Percentiles rank a stretch among this genome's conserved stretches.
Evolutionary conservation across 495 filamentous ascomycete genomes (phyloP).

Genomic region (Daldinia bambusicola): DNA sequence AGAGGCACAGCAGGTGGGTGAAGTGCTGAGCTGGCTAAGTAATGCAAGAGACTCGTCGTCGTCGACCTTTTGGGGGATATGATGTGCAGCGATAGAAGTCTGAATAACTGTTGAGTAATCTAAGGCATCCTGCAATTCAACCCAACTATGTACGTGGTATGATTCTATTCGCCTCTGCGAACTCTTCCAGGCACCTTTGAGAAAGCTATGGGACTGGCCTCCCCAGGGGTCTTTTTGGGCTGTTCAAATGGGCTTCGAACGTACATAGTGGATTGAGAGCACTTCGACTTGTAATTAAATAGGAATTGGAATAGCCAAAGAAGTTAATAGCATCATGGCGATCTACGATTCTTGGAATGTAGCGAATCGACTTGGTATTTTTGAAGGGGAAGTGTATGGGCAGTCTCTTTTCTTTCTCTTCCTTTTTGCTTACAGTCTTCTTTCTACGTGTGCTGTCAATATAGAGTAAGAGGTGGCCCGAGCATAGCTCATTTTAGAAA

Average conservation of each 20-base stretch:
- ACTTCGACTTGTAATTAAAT: not conserved
- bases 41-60: not conserved
- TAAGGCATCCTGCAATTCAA: not conserved
- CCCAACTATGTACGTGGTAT: conserved; percentile 1
- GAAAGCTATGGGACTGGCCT: not conserved
- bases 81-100: not conserved
- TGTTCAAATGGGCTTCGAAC: not conserved
- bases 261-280: not conserved
- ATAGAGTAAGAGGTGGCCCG: conserved; percentile 8
- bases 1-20: not conserved
- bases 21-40: not conserved
- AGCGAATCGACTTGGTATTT: not conserved
- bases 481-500: conserved; percentile 1
- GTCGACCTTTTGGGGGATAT: not conserved
- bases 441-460: not conserved
- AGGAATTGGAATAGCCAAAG: not conserved
- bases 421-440: not conserved
- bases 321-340: not conserved
- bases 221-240: not conserved
- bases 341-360: not conserved
- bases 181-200: not conserved
- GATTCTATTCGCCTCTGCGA: not conserved
- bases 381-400: not conserved
- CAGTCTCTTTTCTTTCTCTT: not conserved
- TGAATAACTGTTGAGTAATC: not conserved